Evolutionary conservation across 2,329 filamentous ascomycete species (phyloP), one percentile per base, ranked within the genome.

Genomic region (Verticillium dahliae): DNA sequence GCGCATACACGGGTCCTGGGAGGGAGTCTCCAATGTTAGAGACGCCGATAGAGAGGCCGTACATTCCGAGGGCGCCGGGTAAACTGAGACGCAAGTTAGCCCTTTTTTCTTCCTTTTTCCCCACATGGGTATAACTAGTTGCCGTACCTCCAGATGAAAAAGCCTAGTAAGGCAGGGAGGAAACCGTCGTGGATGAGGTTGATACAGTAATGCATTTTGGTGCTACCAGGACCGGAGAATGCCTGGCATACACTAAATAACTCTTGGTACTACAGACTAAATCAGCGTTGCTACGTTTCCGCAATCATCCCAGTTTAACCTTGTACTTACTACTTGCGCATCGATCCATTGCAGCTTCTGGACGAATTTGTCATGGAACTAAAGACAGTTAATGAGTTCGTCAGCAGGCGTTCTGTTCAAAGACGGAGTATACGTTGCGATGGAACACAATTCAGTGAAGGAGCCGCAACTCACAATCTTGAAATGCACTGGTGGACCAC

Each of bases 51-150:
- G 86, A 83, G 0, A 92, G 78, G 0, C 77, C 86, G 63, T 84
- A 90, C 87, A 91, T 91, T 27, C 84, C 89, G 4, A 90, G 67
- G 0, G 87, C 89, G 1, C 88, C 89, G 0, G 90, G 90, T 0
- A 92, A 74, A 70, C 85, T 85, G 41, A 2, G n/a, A 22, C 9
- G 41, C 18, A 22, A 22, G 18, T 22, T 22, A 22, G 18, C 18
- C 18, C 18, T 22, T 22, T 2, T 10, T 4, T 2, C 6, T 50
- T 7, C 18, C n/a, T 22, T 22, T 22, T 22, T 22, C 18, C 18
- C 18, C 18, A 22, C 18, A 22, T 22, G 18, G 18, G 18, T 22
- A 22, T 22, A 22, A 22, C 18, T 22, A 22, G 18, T 22, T 22
- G 18, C 18, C 18, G 18, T 22, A 22, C 84, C 81, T 84, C 88